Evolutionary conservation across 2,329 filamentous ascomycete genomes (phyloP), one percentile per base, ranked within the genome.

Genomic region (Hymenoscyphus scutula): DNA sequence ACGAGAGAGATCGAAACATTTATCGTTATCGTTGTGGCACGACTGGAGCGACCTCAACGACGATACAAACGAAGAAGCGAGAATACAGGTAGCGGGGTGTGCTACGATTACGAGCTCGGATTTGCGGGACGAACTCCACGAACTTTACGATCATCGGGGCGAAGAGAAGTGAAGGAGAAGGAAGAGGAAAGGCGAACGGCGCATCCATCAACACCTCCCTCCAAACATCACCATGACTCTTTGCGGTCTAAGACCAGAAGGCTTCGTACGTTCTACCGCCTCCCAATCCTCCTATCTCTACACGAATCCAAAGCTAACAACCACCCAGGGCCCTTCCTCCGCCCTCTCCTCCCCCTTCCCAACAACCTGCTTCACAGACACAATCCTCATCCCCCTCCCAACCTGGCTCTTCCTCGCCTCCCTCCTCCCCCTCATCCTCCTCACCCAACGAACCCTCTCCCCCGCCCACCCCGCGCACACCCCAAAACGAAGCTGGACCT

Each of bases 281-380:
- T 48, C 41, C 41, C 23, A 60, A 53, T 19, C 48, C 27, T 58
- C 38, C 38, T 13, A 10, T 17, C 6, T 29, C 27, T n/a, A 19
- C 5, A 2, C 25, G 7, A 58, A 37, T 38, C n/a, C 45, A 25
- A 7, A 61, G 11, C 37, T 61, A 64, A 51, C 19, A 61, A 59
- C 7, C 15, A 6, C 11, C 15, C 58, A 76, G 74, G 74, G 73
- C 61, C 72, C 74, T 13, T 56, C 63, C 34, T 76, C 74, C 5
- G 61, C 65, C n/a, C 61, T 74, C 63, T 74, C 73, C 62, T 70
- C 69, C 1, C 68, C 71, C 17, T 62, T 74, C 58, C 74, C 73
- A 57, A 76, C 75, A 61, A 70, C 74, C 67, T 77, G 75, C 69
- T 76, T 76, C 68, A 64, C 68, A 57, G 74, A 76, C 56, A 71